Evolutionary conservation across 495 filamentous ascomycete species (phyloP).

Genomic region (Acidiella bohemica): DNA sequence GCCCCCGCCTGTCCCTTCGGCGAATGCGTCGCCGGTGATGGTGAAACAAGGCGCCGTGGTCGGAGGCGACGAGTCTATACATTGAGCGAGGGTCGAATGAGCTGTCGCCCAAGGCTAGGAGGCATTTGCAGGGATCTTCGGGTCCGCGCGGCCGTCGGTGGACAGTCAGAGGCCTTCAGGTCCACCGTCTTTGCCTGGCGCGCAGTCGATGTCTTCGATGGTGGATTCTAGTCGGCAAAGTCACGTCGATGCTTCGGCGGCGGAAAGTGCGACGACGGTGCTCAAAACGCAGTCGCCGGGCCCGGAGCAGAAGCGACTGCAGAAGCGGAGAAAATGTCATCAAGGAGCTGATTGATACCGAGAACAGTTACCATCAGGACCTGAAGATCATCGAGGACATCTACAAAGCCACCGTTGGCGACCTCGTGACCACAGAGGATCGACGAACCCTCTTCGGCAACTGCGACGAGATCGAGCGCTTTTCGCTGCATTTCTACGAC

Average conservation of each 20-base stretch:
- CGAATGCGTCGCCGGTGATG: not conserved
- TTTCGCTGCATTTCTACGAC: constrained; percentile 63
- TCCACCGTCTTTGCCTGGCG: constrained; percentile 13
- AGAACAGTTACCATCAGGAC: constrained; percentile 72
- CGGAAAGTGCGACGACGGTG: constrained; percentile 5
- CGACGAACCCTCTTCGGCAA: constrained; percentile 83
- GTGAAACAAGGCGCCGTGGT: too few species aligned
- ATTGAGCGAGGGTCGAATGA: constrained; percentile 16
- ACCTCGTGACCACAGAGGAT: constrained; percentile 67
- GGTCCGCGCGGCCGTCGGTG: constrained; percentile 12
- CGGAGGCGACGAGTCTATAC: not conserved
- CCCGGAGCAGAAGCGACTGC: constrained; percentile 45
- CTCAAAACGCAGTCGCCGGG: constrained; percentile 32
- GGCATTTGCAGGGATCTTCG: constrained; percentile 13
- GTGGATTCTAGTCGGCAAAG: constrained; percentile 7
- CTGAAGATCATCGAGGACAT: constrained; percentile 95
- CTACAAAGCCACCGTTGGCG: constrained; percentile 84
- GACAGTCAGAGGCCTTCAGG: constrained; percentile 12
- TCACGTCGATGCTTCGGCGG: constrained; percentile 8
- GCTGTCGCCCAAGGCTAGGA: constrained; percentile 11
- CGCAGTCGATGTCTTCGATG: constrained; percentile 14
- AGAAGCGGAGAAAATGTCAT: constrained; percentile 64
- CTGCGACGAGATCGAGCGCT: constrained; percentile 69
- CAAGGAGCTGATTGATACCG: constrained; percentile 84
- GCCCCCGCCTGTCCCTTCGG: constrained; percentile 11